Evolutionary conservation across 371 early-diverging fungal genomes (phyloP).

Genomic region (Amoeboaphelidium occidentale): DNA sequence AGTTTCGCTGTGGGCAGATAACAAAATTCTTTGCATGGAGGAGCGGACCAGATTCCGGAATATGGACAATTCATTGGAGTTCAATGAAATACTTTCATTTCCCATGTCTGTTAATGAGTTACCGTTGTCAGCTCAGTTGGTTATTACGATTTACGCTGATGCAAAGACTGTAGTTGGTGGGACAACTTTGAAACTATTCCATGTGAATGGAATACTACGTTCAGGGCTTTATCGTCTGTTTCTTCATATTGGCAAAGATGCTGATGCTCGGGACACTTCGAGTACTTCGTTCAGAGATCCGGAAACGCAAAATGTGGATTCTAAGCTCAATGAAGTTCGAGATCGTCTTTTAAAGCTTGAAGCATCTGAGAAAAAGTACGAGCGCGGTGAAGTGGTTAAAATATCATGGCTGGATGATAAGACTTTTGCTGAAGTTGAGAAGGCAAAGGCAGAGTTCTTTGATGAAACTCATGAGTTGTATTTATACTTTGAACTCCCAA

Average conservation of each 20-base stretch:
- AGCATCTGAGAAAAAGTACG: conserved; percentile 50
- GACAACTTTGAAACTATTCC: no score
- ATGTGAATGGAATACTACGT: no score
- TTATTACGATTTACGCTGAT: no score
- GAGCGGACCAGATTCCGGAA: no score
- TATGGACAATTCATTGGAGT: no score
- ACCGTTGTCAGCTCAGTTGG: no score
- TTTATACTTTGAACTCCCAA: conserved; percentile 64
- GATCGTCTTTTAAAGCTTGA: not conserved
- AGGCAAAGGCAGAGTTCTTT: conserved; percentile 31
- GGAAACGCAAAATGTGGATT: not conserved
- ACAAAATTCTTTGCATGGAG: no score
- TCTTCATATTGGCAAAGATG: not conserved
- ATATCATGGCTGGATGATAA: conserved; percentile 77
- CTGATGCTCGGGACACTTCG: not conserved
- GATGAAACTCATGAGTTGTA: conserved; percentile 25
- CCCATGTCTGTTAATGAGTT: no score
- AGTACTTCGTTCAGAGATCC: not conserved
- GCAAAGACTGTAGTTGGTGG: no score
- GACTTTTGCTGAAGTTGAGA: conserved; percentile 54
- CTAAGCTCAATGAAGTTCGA: not conserved
- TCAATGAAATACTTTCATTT: no score
- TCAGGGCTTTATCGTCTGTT: not conserved
- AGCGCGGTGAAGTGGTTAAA: conserved; percentile 52
- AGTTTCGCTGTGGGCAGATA: no score